Evolutionary conservation across 169 alveolate species (phyloP), one percentile per base, ranked within the genome.

Genomic region (Babesia sp.): DNA sequence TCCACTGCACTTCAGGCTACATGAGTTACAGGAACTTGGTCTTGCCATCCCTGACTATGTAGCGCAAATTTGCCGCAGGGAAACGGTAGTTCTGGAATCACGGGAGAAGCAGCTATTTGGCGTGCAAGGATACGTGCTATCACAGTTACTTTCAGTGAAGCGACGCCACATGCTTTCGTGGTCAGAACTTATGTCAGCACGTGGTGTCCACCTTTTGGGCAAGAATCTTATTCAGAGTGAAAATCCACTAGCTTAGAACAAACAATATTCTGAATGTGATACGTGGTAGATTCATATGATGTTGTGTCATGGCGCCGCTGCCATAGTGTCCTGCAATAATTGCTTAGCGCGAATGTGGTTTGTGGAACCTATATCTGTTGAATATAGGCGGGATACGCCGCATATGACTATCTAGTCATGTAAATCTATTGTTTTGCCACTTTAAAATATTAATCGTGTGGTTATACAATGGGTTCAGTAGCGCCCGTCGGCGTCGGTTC

Each of bases 21-120:
- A 9, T 3, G 41, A 12, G 7, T 44, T 63, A 6, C 22, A 24
- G 18, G 71, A 53, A 41, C 74, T 33, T 6, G 61, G 64, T 33
- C 28, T 63, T n/a, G 4, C 33, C 5, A 24, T 72, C 39, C 83
- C 83, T 1, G 83, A 72, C 22, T 59, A 29, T 33, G 75, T 72
- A 7, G 46, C 69, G 14, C 60, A 71, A 34, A 63, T 80, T 9
- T 80, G 73, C 50, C 69, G 39, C 34, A 37, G 71, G 0, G 88
- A 80, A 54, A 33, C 68, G 31, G 46, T 29, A 9, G 60, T 80
- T 4, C 57, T 80, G 48, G 76, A 71, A 51, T 37, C 63, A 20
- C 63, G 83, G 20, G 76, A 71, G 53, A 80, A 56, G 88, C 84
- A 71, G 33, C 28, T 80, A 20, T 80, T 58, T 46, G 88, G 84